phyloP scores from a whole-genome alignment of 2,329 filamentous ascomycete species.

The Leptographium procerum region DNA sequence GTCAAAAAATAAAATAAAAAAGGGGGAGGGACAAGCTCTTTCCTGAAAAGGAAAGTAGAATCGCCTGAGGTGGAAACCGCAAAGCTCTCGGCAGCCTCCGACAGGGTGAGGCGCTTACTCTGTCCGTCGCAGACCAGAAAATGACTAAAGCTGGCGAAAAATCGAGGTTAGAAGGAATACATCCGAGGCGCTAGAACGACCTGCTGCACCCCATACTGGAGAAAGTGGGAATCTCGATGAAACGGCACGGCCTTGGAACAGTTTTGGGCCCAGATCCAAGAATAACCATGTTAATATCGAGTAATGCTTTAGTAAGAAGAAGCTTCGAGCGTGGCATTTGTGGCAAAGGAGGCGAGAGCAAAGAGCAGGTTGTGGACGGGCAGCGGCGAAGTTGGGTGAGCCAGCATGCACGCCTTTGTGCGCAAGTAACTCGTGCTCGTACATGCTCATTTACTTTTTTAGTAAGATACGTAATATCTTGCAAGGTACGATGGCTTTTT shows the following conservation, averaged over 20 bases:
- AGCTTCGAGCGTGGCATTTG: not conserved
- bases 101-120: not conserved
- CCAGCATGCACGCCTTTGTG: not conserved
- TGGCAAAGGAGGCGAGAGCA: not conserved
- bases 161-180: not conserved
- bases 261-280: not conserved
- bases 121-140: not conserved
- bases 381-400: not conserved
- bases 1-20: no score
- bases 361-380: not conserved
- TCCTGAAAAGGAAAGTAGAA: not conserved
- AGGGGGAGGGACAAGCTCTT: not conserved
- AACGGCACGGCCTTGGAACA: not conserved
- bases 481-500: no score
- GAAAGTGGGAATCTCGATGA: not conserved
- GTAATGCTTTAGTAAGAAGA: not conserved
- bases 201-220: not conserved
- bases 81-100: not conserved
- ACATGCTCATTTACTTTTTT: no score
- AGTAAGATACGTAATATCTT: no score
- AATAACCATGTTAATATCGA: not conserved
- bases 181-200: not conserved
- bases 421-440: no score
- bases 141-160: not conserved
- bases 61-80: not conserved